Evolutionary conservation across 495 filamentous ascomycete species (phyloP).

Genomic region (Aeminium ludgeri): DNA sequence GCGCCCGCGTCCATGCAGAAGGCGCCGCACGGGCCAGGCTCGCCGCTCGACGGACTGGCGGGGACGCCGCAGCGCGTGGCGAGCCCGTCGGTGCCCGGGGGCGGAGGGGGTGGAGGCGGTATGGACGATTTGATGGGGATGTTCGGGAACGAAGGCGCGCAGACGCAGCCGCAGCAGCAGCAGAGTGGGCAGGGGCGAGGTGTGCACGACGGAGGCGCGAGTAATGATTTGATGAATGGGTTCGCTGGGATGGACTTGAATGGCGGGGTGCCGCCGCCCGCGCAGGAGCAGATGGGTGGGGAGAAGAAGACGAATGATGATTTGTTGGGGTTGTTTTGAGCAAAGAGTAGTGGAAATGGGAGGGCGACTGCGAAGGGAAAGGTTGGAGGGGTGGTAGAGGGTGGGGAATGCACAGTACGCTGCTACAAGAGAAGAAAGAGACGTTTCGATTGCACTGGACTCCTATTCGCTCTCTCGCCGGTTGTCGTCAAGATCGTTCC

Average conservation of each 20-base stretch:
- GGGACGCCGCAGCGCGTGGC: slow-evolving; percentile 68
- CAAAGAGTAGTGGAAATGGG: not conserved
- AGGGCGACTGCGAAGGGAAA: not conserved
- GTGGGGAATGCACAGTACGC: no score
- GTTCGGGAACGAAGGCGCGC: slow-evolving; percentile 42
- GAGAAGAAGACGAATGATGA: slow-evolving; percentile 67
- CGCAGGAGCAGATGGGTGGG: slow-evolving; percentile 32
- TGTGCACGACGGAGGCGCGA: slow-evolving; percentile 30
- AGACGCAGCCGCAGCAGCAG: no score
- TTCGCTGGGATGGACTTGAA: slow-evolving; percentile 67
- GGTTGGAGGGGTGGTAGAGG: no score
- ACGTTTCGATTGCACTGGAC: no score
- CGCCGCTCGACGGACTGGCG: slow-evolving; percentile 54
- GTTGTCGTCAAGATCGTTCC: no score
- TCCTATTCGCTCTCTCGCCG: no score
- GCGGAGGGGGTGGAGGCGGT: slow-evolving; percentile 35
- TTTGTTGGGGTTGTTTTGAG: slow-evolving; percentile 72
- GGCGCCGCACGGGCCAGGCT: slow-evolving; percentile 40
- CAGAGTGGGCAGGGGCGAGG: no score
- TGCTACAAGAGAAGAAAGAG: no score
- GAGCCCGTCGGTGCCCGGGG: slow-evolving; percentile 33
- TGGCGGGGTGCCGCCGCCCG: slow-evolving; percentile 35
- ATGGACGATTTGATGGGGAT: slow-evolving; percentile 86
- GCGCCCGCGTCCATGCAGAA: slow-evolving; percentile 78
- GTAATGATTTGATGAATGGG: slow-evolving; percentile 51